Percentiles rank a stretch among this genome's conserved stretches.
Evolutionary conservation across 805 yeast species (phyloP).

Genomic region (Blastobotrys attinorum): DNA sequence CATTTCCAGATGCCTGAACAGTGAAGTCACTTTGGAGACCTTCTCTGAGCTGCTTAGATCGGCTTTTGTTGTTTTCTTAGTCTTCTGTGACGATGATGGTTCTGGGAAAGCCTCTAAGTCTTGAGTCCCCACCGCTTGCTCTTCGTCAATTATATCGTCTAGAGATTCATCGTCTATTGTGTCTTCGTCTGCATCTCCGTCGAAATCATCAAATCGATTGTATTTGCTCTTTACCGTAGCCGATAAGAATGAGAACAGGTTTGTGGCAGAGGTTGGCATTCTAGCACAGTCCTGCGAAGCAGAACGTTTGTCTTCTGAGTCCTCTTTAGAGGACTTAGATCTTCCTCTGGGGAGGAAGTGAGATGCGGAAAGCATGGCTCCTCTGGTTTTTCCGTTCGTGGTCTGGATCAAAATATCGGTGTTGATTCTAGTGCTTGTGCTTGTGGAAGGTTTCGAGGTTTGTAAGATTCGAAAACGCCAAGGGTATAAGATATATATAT

Average conservation of each 20-base stretch:
- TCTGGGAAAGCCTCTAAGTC: background rate
- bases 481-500: too few species aligned
- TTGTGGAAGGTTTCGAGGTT: too few species aligned
- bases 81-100: background rate
- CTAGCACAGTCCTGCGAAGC: conserved; percentile 24
- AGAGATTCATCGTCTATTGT: conserved; percentile 6
- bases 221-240: conserved; percentile 45
- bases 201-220: conserved; percentile 24
- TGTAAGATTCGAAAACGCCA: too few species aligned
- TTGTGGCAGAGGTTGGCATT: conserved; percentile 39
- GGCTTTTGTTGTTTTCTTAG: background rate
- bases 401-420: too few species aligned
- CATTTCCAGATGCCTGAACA: too few species aligned
- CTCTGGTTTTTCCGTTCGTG: too few species aligned
- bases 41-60: too few species aligned
- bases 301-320: background rate
- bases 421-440: too few species aligned
- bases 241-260: conserved; percentile 48
- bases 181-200: conserved; percentile 24
- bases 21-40: too few species aligned
- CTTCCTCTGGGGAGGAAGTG: background rate
- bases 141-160: background rate
- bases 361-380: conserved; percentile 1
- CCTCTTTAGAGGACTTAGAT: background rate
- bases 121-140: background rate